A percentile compares a stretch with the other conserved stretches of the same genome.
phyloP scores from a whole-genome alignment of 1,139 yeast genomes.

The Hanseniaspora uvarum region DNA sequence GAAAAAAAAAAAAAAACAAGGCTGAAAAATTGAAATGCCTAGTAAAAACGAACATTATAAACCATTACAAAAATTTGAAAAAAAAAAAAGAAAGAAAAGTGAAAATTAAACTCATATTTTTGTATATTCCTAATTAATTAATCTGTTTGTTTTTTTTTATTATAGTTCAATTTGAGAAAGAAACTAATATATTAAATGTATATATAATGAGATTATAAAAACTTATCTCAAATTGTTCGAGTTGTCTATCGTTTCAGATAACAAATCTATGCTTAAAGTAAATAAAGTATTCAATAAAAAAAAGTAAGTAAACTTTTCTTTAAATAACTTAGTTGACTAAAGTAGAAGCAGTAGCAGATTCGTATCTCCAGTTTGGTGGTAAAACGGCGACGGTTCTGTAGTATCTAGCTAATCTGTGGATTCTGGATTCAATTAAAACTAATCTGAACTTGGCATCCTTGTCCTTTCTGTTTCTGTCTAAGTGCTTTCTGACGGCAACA shows the following conservation, averaged over 20 bases:
- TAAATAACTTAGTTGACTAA: constrained; percentile 70
- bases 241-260: neutral
- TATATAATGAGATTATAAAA: constrained; percentile 19
- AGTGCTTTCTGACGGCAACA: constrained; percentile 98
- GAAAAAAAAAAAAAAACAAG: neutral
- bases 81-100: neutral
- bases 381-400: constrained; percentile 98
- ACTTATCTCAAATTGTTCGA: constrained; percentile 14
- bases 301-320: constrained; percentile 2
- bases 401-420: constrained; percentile 99
- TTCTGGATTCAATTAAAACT: constrained; percentile 98
- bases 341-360: constrained; percentile 99
- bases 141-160: constrained; percentile 1
- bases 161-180: constrained; percentile 10
- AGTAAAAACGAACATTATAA: neutral
- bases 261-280: constrained; percentile 3
- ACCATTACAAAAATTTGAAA: neutral
- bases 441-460: constrained; percentile 99
- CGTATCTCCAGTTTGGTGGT: constrained; percentile 99
- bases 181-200: constrained; percentile 17
- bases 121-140: neutral
- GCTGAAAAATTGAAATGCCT: too few species aligned
- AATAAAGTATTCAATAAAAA: constrained; percentile 4
- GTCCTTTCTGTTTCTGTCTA: constrained; percentile 99
- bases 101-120: neutral